Evolutionary conservation across 2,329 filamentous ascomycete species (phyloP).

Genomic region (Aspergillus costaricaensis): DNA sequence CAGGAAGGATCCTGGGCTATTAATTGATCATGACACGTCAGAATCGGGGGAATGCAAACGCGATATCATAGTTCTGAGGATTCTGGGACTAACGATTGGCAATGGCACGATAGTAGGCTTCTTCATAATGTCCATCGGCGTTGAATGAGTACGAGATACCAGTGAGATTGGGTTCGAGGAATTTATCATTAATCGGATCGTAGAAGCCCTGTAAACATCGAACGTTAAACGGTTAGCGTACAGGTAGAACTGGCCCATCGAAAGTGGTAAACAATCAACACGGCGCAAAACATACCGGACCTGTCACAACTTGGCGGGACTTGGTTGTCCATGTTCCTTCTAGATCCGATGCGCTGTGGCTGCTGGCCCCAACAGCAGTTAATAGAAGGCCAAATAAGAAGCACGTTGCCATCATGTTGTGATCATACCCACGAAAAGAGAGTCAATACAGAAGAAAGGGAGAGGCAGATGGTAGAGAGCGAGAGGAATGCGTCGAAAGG

Average conservation of each 20-base stretch:
- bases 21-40: slow-evolving; percentile 13
- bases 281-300: slow-evolving; percentile 56
- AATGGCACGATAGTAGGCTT: slow-evolving; percentile 69
- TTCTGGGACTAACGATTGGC: slow-evolving; percentile 61
- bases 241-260: background rate
- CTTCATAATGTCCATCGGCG: slow-evolving; percentile 66
- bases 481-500: slow-evolving; percentile 14
- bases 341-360: slow-evolving; percentile 50
- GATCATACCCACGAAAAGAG: slow-evolving; percentile 9
- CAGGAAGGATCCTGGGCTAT: slow-evolving; percentile 62
- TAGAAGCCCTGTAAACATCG: slow-evolving; percentile 62
- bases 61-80: background rate
- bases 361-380: slow-evolving; percentile 40
- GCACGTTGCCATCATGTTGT: slow-evolving; percentile 32
- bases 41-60: slow-evolving; percentile 9
- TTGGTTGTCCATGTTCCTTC: slow-evolving; percentile 75
- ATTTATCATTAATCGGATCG: slow-evolving; percentile 64
- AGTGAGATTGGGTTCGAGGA: slow-evolving; percentile 66
- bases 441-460: slow-evolving; percentile 1
- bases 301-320: slow-evolving; percentile 67
- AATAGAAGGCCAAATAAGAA: slow-evolving; percentile 39
- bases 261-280: slow-evolving; percentile 4
- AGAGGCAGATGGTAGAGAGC: slow-evolving; percentile 3
- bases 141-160: slow-evolving; percentile 77
- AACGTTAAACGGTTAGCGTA: slow-evolving; percentile 6